Evolutionary conservation across 73 alveolate genomes (phyloP).

Genomic region (Stentor coeruleus): DNA sequence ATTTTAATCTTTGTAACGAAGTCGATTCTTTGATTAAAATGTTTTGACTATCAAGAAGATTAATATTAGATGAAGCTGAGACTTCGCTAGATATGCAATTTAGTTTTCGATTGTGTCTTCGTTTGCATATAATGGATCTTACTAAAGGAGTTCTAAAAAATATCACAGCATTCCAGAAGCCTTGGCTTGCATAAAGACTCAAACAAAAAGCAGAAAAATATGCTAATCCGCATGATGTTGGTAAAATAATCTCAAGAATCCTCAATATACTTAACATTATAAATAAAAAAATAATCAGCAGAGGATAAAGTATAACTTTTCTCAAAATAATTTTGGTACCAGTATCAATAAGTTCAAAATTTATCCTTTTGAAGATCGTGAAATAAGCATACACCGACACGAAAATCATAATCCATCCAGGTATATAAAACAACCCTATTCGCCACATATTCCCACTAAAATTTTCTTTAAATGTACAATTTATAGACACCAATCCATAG

Average conservation of each 20-base stretch:
- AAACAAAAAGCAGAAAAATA: neutral
- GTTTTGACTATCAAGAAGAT: no score
- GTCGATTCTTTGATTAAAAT: no score
- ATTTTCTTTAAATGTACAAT: neutral
- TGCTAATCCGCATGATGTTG: neutral
- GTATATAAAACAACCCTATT: neutral
- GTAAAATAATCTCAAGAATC: neutral
- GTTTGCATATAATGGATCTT: no score
- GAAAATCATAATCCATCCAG: neutral
- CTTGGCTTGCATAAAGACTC: neutral
- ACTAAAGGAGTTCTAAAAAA: neutral
- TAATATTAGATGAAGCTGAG: no score
- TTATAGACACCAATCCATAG: neutral
- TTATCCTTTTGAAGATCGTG: neutral
- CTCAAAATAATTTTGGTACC: neutral
- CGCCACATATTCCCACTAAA: neutral
- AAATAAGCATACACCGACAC: neutral
- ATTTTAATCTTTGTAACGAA: no score
- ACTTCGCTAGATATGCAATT: no score
- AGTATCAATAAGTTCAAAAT: no score
- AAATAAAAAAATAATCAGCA: no score
- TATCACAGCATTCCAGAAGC: neutral
- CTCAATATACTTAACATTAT: neutral
- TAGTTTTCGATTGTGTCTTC: no score
- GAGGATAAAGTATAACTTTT: neutral